phyloP scores from a whole-genome alignment of 2,329 filamentous ascomycete species.

The Fusarium sp. region DNA sequence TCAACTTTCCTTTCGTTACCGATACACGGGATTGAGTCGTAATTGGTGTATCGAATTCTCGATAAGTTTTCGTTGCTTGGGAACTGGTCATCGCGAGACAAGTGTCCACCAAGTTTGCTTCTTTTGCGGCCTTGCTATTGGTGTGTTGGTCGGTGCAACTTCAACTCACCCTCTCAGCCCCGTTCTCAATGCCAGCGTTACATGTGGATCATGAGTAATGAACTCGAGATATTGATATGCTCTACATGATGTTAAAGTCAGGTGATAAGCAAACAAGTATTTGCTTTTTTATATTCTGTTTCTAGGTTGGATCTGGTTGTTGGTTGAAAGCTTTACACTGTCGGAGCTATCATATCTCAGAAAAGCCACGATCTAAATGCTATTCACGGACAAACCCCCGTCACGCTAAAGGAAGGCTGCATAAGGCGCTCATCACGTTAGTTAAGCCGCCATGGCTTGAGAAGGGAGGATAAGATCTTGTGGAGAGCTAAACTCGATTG shows the following conservation, averaged over 20 bases:
- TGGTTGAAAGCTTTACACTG: slow-evolving; percentile 3
- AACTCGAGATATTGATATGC: not conserved
- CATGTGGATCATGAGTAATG: slow-evolving; percentile 1
- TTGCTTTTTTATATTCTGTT: not conserved
- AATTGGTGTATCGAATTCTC: slow-evolving; percentile 8
- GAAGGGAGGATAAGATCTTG: not conserved
- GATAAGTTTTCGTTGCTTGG: not conserved
- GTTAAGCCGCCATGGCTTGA: not conserved
- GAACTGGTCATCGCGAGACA: slow-evolving; percentile 20
- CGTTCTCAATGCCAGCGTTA: slow-evolving; percentile 5
- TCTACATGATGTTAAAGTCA: slow-evolving; percentile 1
- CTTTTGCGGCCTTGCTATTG: slow-evolving; percentile 4
- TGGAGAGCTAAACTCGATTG: slow-evolving; percentile 17
- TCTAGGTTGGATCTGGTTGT: not conserved
- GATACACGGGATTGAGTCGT: not conserved
- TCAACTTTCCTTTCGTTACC: slow-evolving; percentile 28
- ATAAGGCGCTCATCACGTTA: slow-evolving; percentile 11
- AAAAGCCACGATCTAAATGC: slow-evolving; percentile 31
- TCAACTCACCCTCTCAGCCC: slow-evolving; percentile 1
- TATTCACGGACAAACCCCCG: not conserved
- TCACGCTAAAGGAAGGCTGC: slow-evolving; percentile 36
- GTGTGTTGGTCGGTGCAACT: slow-evolving; percentile 28
- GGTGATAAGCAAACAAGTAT: slow-evolving; percentile 11
- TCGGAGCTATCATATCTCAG: slow-evolving; percentile 41
- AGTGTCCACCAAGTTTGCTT: slow-evolving; percentile 25